Base-by-base conservation (phyloP, 1,284 basidiomycete genomes). In the Sanguinoderma infundibulare region DNA sequence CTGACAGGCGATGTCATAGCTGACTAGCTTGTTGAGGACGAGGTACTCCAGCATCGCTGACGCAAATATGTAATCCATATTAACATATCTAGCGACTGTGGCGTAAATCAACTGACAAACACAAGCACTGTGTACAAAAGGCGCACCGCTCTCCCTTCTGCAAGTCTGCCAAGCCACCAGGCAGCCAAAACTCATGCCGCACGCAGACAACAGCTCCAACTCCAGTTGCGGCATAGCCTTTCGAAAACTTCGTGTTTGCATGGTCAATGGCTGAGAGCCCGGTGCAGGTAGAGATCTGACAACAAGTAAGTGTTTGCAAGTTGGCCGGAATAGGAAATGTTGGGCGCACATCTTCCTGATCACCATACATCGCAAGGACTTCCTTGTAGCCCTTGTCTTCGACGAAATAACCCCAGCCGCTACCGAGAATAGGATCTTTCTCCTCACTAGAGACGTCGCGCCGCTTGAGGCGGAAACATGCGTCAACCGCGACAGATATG, bases 401-500 rank as follows among this genome's bases (percentile, higher is more conserved):
- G 2, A 76, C 72, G 47, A 76, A 77, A 40, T 71, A 77, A 0
- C 63, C 66, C 61, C 56, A 67, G 0, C 75, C 73, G 0, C 50
- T 32, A 0, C 64, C 69, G 0, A 77, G 62, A 3, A 62, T 61
- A 0, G 71, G 72, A 59, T 76, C 72, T 6, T 52, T 50, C 1
- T 34, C 28, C 17, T 69, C 61, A 10, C 50, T 65, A 0, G 70
- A 70, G 3, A 71, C 62, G 0, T 55, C 53, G 12, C 63, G 62
- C 0, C 63, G 63, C 51, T 74, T 75, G 12, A 77, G 59, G 0
- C 70, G 61, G 55, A 77, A 77, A 56, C 71, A 73, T 0, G 70
- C 70, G 49, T 77, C 75, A 0, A 73, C 62, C 0, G 63, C 64
- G 0, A 75, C 5, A 14, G 69, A 65, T 1, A 73, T 50, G 2